Evolutionary conservation across 1,284 basidiomycete species (phyloP).

Genomic region (Ustilago nuda): DNA sequence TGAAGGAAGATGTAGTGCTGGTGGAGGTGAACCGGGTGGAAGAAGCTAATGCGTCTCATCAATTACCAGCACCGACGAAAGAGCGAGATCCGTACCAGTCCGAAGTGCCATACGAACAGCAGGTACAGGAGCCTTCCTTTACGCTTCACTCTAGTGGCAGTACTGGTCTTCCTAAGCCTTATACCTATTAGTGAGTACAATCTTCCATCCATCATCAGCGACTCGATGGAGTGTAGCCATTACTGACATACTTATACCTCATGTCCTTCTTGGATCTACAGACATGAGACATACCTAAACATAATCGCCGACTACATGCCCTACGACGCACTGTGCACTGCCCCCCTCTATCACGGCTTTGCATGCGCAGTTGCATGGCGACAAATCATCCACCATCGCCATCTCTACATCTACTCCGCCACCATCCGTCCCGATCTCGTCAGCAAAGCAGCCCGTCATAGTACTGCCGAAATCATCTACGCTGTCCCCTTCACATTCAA

Average conservation of each 20-base stretch:
- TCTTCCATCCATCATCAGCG: background rate
- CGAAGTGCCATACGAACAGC: constrained; percentile 19
- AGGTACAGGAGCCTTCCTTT: constrained; percentile 22
- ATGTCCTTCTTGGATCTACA: background rate
- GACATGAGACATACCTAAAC: constrained; percentile 29
- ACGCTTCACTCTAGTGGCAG: constrained; percentile 51
- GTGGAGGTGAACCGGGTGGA: constrained; percentile 12
- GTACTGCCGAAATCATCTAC: constrained; percentile 54
- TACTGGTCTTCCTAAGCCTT: constrained; percentile 50
- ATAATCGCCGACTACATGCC: constrained; percentile 28
- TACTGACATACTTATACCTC: background rate
- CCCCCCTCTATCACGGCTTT: constrained; percentile 50
- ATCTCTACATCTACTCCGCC: constrained; percentile 34
- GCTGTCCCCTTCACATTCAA: constrained; percentile 72
- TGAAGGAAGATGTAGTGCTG: background rate
- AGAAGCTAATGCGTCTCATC: constrained; percentile 2
- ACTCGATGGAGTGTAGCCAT: background rate
- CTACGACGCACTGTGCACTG: constrained; percentile 31
- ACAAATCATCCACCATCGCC: constrained; percentile 22
- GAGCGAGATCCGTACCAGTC: constrained; percentile 20
- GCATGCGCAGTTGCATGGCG: constrained; percentile 39
- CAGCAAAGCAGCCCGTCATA: constrained; percentile 11
- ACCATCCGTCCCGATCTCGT: constrained; percentile 31
- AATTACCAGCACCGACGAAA: constrained; percentile 12
- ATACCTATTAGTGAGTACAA: constrained; percentile 19